Conservation (phyloP, 768 basidiomycete genomes). For the Tricholoma sp. region DNA sequence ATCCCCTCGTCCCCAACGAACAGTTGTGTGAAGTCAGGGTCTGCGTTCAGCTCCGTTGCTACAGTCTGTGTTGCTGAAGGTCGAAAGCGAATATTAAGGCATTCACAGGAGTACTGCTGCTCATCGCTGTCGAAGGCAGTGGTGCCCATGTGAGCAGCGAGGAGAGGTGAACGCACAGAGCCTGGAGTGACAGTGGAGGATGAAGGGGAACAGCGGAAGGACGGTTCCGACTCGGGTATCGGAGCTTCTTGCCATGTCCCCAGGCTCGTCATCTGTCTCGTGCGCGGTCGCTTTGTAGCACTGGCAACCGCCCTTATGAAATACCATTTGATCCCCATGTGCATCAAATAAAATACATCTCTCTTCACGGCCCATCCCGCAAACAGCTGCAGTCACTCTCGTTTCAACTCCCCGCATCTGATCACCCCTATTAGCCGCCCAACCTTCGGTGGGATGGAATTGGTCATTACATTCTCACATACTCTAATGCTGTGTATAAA, state of each 20-base stretch:
- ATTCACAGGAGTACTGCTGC: constrained; percentile 52
- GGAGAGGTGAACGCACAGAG: constrained; percentile 8
- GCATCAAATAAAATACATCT: neutral
- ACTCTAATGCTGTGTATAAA: constrained; percentile 8
- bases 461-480: constrained; percentile 16
- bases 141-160: constrained; percentile 25
- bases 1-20: constrained; percentile 68
- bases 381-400: neutral
- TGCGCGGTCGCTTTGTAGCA: neutral
- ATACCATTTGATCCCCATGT: neutral
- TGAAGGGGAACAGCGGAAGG: constrained; percentile 20
- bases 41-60: constrained; percentile 27
- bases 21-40: constrained; percentile 44
- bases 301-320: constrained; percentile 6
- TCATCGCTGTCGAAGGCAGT: constrained; percentile 16
- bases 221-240: constrained; percentile 38
- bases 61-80: constrained; percentile 28
- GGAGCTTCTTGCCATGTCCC: constrained; percentile 18
- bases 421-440: constrained; percentile 2
- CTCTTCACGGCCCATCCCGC: neutral
- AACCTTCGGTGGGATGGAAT: neutral
- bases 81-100: constrained; percentile 64
- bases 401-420: neutral
- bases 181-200: constrained; percentile 14
- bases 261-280: constrained; percentile 12